phyloP scores from a whole-genome alignment of 2,329 filamentous ascomycete species.

The Geosmithia flava region DNA sequence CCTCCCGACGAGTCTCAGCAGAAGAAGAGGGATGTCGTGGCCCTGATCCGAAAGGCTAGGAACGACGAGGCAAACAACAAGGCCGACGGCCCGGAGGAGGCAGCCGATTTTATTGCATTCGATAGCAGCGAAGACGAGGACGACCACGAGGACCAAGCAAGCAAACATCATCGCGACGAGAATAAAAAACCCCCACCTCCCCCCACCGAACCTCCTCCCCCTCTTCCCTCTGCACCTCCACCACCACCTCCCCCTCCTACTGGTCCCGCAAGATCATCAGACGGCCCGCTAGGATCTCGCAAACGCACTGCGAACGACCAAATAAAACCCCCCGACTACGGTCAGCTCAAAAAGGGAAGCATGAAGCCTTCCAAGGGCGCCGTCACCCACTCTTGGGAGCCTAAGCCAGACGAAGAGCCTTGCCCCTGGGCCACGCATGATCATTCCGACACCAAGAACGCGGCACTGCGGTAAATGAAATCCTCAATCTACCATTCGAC shows the following conservation, averaged over 20 bases:
- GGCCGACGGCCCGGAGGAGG: constrained; percentile 38
- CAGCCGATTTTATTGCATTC: constrained; percentile 84
- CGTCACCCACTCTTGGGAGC: constrained; percentile 39
- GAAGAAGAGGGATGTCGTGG: constrained; percentile 79
- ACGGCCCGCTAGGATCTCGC: constrained; percentile 43
- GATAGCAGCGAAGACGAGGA: constrained; percentile 50
- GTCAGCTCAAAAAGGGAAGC: constrained; percentile 35
- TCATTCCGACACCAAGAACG: constrained; percentile 38
- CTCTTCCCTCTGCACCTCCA: constrained; percentile 8
- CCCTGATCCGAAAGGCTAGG: constrained; percentile 82
- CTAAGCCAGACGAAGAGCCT: constrained; percentile 24
- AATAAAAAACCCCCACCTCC: constrained; percentile 2
- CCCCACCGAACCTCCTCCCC: constrained; percentile 8
- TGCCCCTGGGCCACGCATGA: constrained; percentile 53
- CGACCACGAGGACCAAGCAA: constrained; percentile 11
- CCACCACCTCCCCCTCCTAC: constrained; percentile 10
- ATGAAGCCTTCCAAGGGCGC: constrained; percentile 36
- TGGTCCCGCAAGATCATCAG: constrained; percentile 1
- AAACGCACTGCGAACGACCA: constrained; percentile 66
- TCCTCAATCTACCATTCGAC: neutral
- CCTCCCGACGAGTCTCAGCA: constrained; percentile 59
- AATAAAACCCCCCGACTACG: constrained; percentile 45
- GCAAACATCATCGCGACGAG: neutral
- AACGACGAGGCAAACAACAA: constrained; percentile 40
- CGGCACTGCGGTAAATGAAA: constrained; percentile 42